Conservation (phyloP, 2,329 filamentous ascomycete species). For the Thelonectria discophora region DNA sequence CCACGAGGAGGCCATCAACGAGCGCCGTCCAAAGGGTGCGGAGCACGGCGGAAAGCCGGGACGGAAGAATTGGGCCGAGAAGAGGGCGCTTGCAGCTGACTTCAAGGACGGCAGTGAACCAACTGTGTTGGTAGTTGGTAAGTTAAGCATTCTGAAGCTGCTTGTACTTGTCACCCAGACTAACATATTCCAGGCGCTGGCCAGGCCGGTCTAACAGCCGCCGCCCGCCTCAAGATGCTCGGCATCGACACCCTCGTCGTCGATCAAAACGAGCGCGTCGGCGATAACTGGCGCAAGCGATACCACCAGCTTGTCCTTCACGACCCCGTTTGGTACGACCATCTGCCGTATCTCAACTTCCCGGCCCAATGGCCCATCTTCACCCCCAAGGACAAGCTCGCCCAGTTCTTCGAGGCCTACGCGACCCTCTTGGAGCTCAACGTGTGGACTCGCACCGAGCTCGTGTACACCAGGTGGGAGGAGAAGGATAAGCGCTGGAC, state of each 20-base stretch:
- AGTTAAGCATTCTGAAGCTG: slow-evolving; percentile 22
- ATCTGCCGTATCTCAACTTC: slow-evolving; percentile 72
- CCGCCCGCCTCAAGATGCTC: slow-evolving; percentile 68
- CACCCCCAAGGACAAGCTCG: slow-evolving; percentile 76
- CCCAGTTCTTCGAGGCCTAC: slow-evolving; percentile 73
- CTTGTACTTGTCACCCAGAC: too few species aligned
- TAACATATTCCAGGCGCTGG: slow-evolving; percentile 59
- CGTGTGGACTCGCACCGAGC: slow-evolving; percentile 66
- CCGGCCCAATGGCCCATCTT: slow-evolving; percentile 74
- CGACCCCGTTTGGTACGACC: slow-evolving; percentile 70
- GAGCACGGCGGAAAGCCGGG: slow-evolving; percentile 61
- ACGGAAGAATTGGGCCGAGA: slow-evolving; percentile 69
- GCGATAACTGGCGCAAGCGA: slow-evolving; percentile 71
- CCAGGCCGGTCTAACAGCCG: slow-evolving; percentile 66
- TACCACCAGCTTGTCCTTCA: slow-evolving; percentile 74
- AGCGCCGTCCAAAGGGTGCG: slow-evolving; percentile 62
- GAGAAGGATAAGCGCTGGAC: slow-evolving; percentile 62
- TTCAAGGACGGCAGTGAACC: slow-evolving; percentile 61
- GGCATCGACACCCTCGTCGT: slow-evolving; percentile 65
- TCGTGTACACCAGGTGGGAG: slow-evolving; percentile 60
- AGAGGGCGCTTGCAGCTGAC: slow-evolving; percentile 56
- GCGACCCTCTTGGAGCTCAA: slow-evolving; percentile 72
- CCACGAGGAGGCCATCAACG: slow-evolving; percentile 58
- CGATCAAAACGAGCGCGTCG: slow-evolving; percentile 65
- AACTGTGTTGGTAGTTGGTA: slow-evolving; percentile 68